A percentile compares a stretch with the other conserved stretches of the same genome.
Evolutionary conservation across 176 grass and related monocot genomes (phyloP).

Genomic region (Olyra latifolia): DNA sequence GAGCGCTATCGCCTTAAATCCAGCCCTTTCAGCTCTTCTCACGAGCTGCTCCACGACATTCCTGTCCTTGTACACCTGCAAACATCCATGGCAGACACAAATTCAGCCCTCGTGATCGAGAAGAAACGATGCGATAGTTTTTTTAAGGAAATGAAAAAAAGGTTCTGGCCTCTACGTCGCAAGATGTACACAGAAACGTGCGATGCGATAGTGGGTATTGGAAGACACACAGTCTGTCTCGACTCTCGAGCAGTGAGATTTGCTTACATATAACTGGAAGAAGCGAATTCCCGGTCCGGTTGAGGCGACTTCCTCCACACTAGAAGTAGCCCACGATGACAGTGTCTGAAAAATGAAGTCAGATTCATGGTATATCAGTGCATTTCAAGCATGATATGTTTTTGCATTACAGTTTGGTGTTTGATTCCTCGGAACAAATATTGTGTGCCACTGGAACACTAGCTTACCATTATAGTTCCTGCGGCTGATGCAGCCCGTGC

Average conservation of each 20-base stretch:
- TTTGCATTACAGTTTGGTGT: not conserved
- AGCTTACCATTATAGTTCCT: constrained; percentile 74
- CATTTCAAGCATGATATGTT: not conserved
- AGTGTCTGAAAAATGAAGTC: constrained; percentile 51
- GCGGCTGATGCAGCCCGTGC: constrained; percentile 81
- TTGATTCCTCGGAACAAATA: not conserved
- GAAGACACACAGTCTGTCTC: not conserved
- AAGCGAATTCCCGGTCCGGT: constrained; percentile 87
- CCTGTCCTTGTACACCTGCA: constrained; percentile 49
- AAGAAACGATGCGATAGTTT: not conserved
- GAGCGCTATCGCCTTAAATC: constrained; percentile 96
- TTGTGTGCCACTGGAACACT: not conserved
- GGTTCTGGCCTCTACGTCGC: too few relatives aligned
- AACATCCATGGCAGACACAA: not conserved
- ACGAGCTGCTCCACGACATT: constrained; percentile 81
- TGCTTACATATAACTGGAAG: constrained; percentile 85
- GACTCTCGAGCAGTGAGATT: not conserved
- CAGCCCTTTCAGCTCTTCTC: constrained; percentile 75
- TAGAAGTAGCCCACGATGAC: constrained; percentile 92
- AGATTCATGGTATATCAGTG: not conserved
- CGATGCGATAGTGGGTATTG: too few relatives aligned
- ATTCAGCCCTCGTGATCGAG: not conserved
- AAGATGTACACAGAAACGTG: too few relatives aligned
- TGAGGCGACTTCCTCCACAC: constrained; percentile 86
- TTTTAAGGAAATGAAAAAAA: too few relatives aligned